Evolutionary conservation across 1,139 yeast species (phyloP).

Genomic region (Protomyces arabidopsidicola): DNA sequence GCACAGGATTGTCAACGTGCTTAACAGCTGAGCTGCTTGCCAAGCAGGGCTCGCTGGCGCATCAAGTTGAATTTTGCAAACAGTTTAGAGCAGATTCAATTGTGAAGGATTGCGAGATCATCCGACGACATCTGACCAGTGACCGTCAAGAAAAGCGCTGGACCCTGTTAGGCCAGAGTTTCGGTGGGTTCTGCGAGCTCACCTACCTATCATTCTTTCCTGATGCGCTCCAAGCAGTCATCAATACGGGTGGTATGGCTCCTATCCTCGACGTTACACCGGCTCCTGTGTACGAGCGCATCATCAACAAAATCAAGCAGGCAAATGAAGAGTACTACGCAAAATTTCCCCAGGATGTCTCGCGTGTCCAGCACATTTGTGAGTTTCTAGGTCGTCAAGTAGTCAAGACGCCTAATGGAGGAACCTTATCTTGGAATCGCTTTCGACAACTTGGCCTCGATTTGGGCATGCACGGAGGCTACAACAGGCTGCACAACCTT

Average conservation of each 20-base stretch:
- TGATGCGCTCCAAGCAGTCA: not conserved
- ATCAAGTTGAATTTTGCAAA: slow-evolving; percentile 44
- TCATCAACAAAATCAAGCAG: slow-evolving; percentile 45
- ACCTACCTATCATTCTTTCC: slow-evolving; percentile 48
- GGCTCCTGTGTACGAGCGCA: slow-evolving; percentile 50
- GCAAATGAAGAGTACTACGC: slow-evolving; percentile 49
- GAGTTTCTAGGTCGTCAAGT: slow-evolving; percentile 40
- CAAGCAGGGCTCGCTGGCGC: slow-evolving; percentile 35
- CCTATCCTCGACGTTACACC: slow-evolving; percentile 45
- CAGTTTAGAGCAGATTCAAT: slow-evolving; percentile 47
- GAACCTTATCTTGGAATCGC: slow-evolving; percentile 48
- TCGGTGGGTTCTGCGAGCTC: slow-evolving; percentile 53
- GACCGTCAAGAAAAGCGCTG: slow-evolving; percentile 40
- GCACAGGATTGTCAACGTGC: slow-evolving; percentile 19
- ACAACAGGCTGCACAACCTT: slow-evolving; percentile 47
- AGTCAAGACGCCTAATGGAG: slow-evolving; percentile 41
- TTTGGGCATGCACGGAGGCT: slow-evolving; percentile 52
- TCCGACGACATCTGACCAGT: slow-evolving; percentile 42
- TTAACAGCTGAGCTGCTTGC: slow-evolving; percentile 32
- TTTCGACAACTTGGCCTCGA: slow-evolving; percentile 52
- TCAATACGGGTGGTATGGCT: slow-evolving; percentile 57
- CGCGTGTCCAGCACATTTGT: slow-evolving; percentile 44
- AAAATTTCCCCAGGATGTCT: slow-evolving; percentile 49
- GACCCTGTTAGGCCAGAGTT: slow-evolving; percentile 55
- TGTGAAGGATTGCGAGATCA: slow-evolving; percentile 47